phyloP scores from a whole-genome alignment of 176 grass and related monocot species.

The Oryza meyeriana region DNA sequence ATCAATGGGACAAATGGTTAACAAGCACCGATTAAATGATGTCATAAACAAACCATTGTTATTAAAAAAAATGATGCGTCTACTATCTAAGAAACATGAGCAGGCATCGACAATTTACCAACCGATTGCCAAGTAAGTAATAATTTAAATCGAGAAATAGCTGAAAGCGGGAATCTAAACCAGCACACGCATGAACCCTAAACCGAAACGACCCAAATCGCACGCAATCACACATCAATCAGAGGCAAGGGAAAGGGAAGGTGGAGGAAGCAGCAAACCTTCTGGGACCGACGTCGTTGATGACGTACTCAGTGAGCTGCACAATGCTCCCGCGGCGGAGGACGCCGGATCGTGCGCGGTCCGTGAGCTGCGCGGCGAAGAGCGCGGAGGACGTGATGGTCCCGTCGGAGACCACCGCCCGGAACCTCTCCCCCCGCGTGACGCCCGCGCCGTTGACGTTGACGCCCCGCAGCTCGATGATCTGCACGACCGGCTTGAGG shows the following conservation, averaged over 20 bases:
- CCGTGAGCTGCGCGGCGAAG: conserved; percentile 60
- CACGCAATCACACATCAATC: background rate
- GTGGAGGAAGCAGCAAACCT: conserved; percentile 33
- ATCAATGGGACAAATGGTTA: background rate
- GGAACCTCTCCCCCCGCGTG: conserved; percentile 46
- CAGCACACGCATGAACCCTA: conserved; percentile 7
- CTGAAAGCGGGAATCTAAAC: background rate
- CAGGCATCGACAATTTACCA: background rate
- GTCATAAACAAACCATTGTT: background rate
- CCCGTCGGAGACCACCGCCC: conserved; percentile 69
- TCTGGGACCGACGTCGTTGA: conserved; percentile 39
- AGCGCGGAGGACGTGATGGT: conserved; percentile 34
- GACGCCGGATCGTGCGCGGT: conserved; percentile 41
- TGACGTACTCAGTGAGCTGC: conserved; percentile 70
- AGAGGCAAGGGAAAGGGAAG: background rate
- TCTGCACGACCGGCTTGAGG: conserved; percentile 67
- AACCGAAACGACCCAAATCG: background rate
- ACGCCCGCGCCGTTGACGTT: conserved; percentile 24
- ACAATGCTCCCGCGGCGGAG: conserved; percentile 61
- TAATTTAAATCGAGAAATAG: background rate
- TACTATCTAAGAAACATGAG: background rate
- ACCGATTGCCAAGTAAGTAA: background rate
- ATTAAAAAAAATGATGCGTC: background rate
- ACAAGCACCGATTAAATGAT: background rate
- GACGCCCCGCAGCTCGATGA: conserved; percentile 57